Percentiles rank a stretch among this genome's conserved stretches.
Conservation (phyloP, 2,329 filamentous ascomycete genomes). For the Aspergillus ochraceus region DNA sequence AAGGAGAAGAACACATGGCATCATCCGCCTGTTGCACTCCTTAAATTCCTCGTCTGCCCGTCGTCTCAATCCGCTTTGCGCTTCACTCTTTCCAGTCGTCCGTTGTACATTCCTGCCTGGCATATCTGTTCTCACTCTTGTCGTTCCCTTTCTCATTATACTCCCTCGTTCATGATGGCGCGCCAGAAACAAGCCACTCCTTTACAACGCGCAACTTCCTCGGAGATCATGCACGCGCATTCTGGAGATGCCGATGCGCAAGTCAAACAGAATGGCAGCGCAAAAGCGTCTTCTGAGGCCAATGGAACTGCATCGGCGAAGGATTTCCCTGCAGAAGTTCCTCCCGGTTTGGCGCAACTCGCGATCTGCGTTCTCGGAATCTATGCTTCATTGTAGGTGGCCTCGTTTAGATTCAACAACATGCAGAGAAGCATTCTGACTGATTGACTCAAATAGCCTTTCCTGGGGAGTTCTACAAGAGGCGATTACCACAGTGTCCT, state of each 20-base stretch:
- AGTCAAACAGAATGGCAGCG: conserved; percentile 33
- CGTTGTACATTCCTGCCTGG: neutral
- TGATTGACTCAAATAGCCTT: conserved; percentile 55
- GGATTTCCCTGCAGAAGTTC: conserved; percentile 31
- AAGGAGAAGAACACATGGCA: conserved; percentile 44
- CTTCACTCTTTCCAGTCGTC: neutral
- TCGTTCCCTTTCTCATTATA: neutral
- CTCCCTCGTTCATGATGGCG: conserved; percentile 55
- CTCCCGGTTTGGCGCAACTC: conserved; percentile 70
- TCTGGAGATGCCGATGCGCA: conserved; percentile 32
- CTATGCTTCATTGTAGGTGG: conserved; percentile 84
- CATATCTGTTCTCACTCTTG: neutral
- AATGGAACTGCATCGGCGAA: conserved; percentile 23
- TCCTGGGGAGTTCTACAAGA: conserved; percentile 98
- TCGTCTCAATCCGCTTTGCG: neutral
- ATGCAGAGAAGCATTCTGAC: neutral
- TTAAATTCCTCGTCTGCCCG: neutral
- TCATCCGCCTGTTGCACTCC: conserved; percentile 18
- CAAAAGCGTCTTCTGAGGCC: conserved; percentile 16
- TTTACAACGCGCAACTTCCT: conserved; percentile 65
- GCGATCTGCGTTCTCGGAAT: conserved; percentile 90
- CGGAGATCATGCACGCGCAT: conserved; percentile 57
- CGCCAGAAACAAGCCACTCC: conserved; percentile 68
- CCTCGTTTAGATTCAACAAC: neutral
- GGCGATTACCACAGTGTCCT: conserved; percentile 89